Evolutionary conservation across 2,329 filamentous ascomycete genomes (phyloP).

Genomic region (Aspergillus glaucus): DNA sequence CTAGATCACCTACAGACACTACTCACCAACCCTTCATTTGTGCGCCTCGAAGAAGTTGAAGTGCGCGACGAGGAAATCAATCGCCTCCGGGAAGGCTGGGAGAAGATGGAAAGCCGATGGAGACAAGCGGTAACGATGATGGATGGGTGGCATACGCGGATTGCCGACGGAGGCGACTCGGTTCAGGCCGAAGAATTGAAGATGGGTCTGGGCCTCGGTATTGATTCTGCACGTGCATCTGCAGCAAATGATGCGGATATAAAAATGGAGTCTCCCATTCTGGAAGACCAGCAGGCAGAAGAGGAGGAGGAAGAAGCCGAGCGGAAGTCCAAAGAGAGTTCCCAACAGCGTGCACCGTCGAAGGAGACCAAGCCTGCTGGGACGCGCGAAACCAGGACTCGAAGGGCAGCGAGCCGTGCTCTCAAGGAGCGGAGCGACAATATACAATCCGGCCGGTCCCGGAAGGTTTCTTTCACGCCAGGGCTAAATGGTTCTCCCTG

Average conservation of each 20-base stretch:
- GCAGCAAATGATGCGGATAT: constrained; percentile 15
- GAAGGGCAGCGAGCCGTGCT: constrained; percentile 20
- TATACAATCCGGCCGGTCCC: constrained; percentile 20
- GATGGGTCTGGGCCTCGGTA: constrained; percentile 37
- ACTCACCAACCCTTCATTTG: constrained; percentile 92
- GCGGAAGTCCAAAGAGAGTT: background rate
- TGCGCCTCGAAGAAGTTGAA: constrained; percentile 89
- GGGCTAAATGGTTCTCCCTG: constrained; percentile 24
- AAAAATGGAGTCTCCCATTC: constrained; percentile 24
- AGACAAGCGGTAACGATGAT: constrained; percentile 84
- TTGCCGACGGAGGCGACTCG: constrained; percentile 46
- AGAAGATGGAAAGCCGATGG: constrained; percentile 89
- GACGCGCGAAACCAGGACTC: constrained; percentile 6
- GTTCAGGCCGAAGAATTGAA: constrained; percentile 39
- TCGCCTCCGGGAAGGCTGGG: constrained; percentile 76
- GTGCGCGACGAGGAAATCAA: constrained; percentile 87
- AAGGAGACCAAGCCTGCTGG: constrained; percentile 5
- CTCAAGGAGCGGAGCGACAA: constrained; percentile 35
- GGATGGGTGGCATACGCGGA: constrained; percentile 81
- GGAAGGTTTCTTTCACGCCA: constrained; percentile 35
- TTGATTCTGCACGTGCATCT: constrained; percentile 16
- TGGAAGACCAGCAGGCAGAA: constrained; percentile 25
- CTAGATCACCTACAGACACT: constrained; percentile 76
- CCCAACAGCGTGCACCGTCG: no score
- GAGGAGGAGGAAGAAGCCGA: constrained; percentile 22